Evolutionary conservation across 2,329 filamentous ascomycete genomes (phyloP).

Genomic region (Pseudopyrenochaeta lycopersici): DNA sequence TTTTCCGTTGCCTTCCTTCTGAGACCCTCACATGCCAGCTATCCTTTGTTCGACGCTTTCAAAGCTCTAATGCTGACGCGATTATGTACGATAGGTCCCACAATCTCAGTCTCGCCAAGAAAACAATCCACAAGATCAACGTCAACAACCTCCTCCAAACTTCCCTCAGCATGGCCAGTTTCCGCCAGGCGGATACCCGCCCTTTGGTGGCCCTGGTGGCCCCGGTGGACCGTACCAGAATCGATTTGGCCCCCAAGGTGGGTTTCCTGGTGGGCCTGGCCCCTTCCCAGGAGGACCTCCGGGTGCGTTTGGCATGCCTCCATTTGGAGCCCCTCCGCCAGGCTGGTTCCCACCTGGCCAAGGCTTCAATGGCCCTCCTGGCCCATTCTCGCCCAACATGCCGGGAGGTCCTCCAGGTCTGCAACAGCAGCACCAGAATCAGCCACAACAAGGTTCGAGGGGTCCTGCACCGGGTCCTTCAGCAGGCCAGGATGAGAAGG

Average conservation of each 20-base stretch:
- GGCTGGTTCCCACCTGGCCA: slow-evolving; percentile 83
- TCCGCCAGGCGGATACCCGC: slow-evolving; percentile 52
- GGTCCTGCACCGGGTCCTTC: slow-evolving; percentile 42
- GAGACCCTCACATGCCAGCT: slow-evolving; percentile 59
- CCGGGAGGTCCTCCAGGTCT: slow-evolving; percentile 66
- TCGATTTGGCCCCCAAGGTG: slow-evolving; percentile 57
- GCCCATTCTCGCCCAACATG: slow-evolving; percentile 69
- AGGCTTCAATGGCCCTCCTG: slow-evolving; percentile 75
- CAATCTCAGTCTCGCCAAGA: slow-evolving; percentile 37
- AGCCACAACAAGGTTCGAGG: slow-evolving; percentile 50
- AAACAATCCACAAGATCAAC: slow-evolving; percentile 29
- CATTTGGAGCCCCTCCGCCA: slow-evolving; percentile 72
- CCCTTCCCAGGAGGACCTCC: slow-evolving; percentile 59
- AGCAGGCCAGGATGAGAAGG: slow-evolving; percentile 38
- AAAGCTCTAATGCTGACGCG: slow-evolving; percentile 31
- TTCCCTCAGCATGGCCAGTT: slow-evolving; percentile 54
- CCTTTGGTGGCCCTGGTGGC: slow-evolving; percentile 52
- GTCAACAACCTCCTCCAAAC: slow-evolving; percentile 49
- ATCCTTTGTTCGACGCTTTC: slow-evolving; percentile 15
- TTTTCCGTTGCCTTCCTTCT: slow-evolving; percentile 99
- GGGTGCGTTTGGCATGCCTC: slow-evolving; percentile 72
- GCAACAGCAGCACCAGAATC: slow-evolving; percentile 50
- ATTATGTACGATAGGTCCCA: slow-evolving; percentile 40
- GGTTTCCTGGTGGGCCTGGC: slow-evolving; percentile 53
- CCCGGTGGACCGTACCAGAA: slow-evolving; percentile 47